Evolutionary conservation across 331 rosid genomes (phyloP), one percentile per base, ranked within the genome.

Genomic region (Malus hybrid): DNA sequence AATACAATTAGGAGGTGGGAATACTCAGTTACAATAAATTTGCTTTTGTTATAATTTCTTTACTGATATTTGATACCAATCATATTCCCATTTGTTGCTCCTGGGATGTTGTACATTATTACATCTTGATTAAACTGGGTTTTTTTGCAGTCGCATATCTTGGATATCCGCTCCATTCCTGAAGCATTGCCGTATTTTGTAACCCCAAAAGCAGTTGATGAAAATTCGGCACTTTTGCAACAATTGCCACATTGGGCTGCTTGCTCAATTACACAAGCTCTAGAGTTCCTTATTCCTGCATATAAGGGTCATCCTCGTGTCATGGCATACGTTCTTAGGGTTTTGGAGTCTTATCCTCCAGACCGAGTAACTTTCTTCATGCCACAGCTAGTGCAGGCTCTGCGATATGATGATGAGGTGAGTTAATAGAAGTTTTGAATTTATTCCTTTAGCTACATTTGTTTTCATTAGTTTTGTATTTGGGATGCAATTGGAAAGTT

Each of bases 171-270:
- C 73, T 76, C 83, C 78, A 89, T 95, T 81, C 97, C 99, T 11
- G 97, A 90, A 86, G 99, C 97, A 72, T 85, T 95, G 84, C 93
- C 99, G 33, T 95, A 87, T 85, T 95, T 95, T 79, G 93, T 95
- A 81, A 90, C 97, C 69, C 97, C 97, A 24, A 95, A 90, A 84
- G 91, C 97, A 7, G 78, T 89, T 77, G 99, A 92, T 78, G 99
- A 95, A 61, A 92, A 95, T 82, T 95, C 99, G 16, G 91, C 84
- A 73, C 99, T 92, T 78, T 71, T 95, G 79, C 97, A 88, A 82
- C 99, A 95, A 84, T 80, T 95, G 82, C 99, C 99, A 60, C 99
- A 95, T 83, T 95, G 99, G 99, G 99, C 97, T 75, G 96, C 99
- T 75, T 95, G 99, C 80, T 95, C 97, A 55, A 92, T 95, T 76